Conservation (phyloP, 164 flowering plant genomes). For the Nelumbo lutea region DNA sequence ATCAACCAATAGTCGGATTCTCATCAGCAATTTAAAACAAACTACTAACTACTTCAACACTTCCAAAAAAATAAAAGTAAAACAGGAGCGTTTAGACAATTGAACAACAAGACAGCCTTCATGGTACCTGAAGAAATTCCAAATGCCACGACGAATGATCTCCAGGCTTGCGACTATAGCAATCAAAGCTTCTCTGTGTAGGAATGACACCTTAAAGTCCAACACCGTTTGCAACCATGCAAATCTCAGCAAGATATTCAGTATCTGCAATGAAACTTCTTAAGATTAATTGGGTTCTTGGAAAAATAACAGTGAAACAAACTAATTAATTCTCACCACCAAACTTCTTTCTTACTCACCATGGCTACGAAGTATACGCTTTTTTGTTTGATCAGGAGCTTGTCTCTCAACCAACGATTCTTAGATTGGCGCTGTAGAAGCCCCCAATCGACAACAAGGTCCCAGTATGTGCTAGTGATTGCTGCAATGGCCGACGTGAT, state of each 20-base stretch:
- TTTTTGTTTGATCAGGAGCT: conserved; percentile 43
- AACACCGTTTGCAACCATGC: conserved; percentile 69
- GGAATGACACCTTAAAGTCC: conserved; percentile 26
- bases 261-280: conserved; percentile 25
- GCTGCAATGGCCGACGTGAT: conserved; percentile 49
- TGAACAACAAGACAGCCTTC: not conserved
- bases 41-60: no score
- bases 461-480: conserved; percentile 11
- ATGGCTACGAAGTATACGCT: conserved; percentile 58
- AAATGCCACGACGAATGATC: conserved; percentile 72
- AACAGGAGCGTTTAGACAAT: no score
- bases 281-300: no score
- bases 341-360: conserved; percentile 22
- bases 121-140: conserved; percentile 77
- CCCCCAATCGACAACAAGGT: no score
- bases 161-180: conserved; percentile 55
- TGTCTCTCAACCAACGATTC: conserved; percentile 58
- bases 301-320: no score
- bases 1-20: not conserved
- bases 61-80: no score
- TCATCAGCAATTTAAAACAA: no score
- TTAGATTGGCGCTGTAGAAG: conserved; percentile 16
- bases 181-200: conserved; percentile 35
- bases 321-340: not conserved
- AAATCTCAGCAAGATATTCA: conserved; percentile 57